Base-by-base conservation (phyloP, 2,329 filamentous ascomycete species). In the Neospermospora avenae region DNA sequence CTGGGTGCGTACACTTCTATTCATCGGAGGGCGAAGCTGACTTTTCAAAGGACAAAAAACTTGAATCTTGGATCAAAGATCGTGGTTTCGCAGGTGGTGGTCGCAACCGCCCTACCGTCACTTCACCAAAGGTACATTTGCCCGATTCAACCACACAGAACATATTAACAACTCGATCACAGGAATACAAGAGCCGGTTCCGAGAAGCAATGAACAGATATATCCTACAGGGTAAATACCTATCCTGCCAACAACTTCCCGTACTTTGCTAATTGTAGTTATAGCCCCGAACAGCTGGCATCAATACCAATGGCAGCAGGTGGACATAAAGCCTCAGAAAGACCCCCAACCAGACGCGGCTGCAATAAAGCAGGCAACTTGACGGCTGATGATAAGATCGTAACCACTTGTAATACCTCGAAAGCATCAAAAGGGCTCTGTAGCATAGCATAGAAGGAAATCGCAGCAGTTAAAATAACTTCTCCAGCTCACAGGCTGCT, bases 61-160 rank as follows among this genome's bases (percentile, higher is more conserved):
- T 99, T n/a, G 95, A 99, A 77, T 95, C 89, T 57, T 99, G 95
- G 95, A 97, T 99, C 82, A 99, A 99, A 76, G 93, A 98, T 72
- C 89, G 93, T 41, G 95, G 90, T 0, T 91, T 93, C 69, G 89
- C 84, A 0, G 86, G 87, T 5, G 86, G 87, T 60, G 87, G 87
- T 31, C 85, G 89, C 59, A 90, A 96, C 70, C 84, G 91, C 63
- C 96, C 96, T 8, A 99, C 95, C 0, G 95, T 99, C 54, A 99
- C 95, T 11, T 96, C 90, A 75, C 96, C 95, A 2, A 96, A 95
- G 77, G 95, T 98, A 64, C 35, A 11, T 8, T 16, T n/a, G 22
- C 4, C 28, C 18, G 2, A 16, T 16, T 20, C 31, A 13, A 16
- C 2, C 11, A 7, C 1, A 13, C 35, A 22, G 11, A 13, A 34